A percentile compares a stretch with the other conserved stretches of the same genome.
phyloP scores from a whole-genome alignment of 2,329 filamentous ascomycete species.

The Pseudodiploospora longispora region DNA sequence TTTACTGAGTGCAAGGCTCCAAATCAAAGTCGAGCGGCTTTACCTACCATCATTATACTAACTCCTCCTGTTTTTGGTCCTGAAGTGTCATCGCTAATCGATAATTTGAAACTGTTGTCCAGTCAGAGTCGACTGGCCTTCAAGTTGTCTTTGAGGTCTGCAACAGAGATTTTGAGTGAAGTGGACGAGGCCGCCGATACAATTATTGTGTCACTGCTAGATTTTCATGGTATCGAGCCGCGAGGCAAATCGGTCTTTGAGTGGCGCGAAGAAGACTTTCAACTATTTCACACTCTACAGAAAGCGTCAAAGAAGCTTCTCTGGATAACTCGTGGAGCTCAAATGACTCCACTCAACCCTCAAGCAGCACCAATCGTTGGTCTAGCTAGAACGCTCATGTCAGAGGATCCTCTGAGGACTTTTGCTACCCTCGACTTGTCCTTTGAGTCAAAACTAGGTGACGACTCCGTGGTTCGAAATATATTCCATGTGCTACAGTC shows the following conservation, averaged over 20 bases:
- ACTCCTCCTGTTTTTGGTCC: not conserved
- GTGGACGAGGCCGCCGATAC: conserved; percentile 14
- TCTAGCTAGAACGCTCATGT: conserved; percentile 39
- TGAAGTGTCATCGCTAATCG: not conserved
- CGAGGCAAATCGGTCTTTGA: conserved; percentile 23
- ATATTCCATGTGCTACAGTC: conserved; percentile 19
- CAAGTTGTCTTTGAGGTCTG: conserved; percentile 3
- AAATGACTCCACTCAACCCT: conserved; percentile 27
- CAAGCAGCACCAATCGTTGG: conserved; percentile 33
- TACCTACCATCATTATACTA: not conserved
- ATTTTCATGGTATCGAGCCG: conserved; percentile 24
- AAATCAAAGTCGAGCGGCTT: no score
- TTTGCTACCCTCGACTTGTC: conserved; percentile 37
- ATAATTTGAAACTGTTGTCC: not conserved
- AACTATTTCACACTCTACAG: conserved; percentile 32
- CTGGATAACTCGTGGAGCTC: conserved; percentile 39
- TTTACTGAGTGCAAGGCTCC: no score
- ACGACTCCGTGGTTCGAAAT: conserved; percentile 7
- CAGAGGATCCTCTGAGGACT: conserved; percentile 36
- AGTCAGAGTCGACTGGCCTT: not conserved
- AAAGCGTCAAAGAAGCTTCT: conserved; percentile 30
- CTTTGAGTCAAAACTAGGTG: conserved; percentile 12
- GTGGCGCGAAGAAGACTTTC: conserved; percentile 32
- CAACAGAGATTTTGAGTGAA: conserved; percentile 8
- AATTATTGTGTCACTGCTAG: conserved; percentile 39